A percentile compares a stretch with the other conserved stretches of the same genome.
Conservation (phyloP, 2,329 filamentous ascomycete genomes). For the Aureobasidium sp. region DNA sequence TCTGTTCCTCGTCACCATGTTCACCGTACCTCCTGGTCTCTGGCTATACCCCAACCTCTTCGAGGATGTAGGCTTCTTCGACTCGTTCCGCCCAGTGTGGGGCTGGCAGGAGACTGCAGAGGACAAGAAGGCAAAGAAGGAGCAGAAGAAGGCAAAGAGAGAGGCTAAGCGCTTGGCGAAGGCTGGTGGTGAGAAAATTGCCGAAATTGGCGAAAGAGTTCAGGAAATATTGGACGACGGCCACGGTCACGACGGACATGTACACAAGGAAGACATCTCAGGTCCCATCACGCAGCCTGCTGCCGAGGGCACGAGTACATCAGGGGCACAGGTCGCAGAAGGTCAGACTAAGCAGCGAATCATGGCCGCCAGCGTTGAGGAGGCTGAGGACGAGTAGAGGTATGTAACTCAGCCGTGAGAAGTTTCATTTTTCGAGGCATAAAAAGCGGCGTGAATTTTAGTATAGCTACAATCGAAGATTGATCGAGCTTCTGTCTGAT, state of each 20-base stretch:
- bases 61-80: slow-evolving; percentile 97
- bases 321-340: not conserved
- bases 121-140: slow-evolving; percentile 25
- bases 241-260: not conserved
- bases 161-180: slow-evolving; percentile 26
- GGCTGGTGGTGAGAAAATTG: slow-evolving; percentile 15
- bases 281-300: slow-evolving; percentile 4
- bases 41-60: slow-evolving; percentile 98
- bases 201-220: not conserved
- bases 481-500: not conserved
- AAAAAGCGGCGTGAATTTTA: not conserved
- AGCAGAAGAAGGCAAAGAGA: slow-evolving; percentile 33
- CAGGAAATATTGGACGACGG: slow-evolving; percentile 3
- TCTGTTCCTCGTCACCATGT: slow-evolving; percentile 87
- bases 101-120: slow-evolving; percentile 68
- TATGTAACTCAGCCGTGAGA: not conserved
- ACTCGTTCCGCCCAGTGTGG: slow-evolving; percentile 93
- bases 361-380: slow-evolving; percentile 10
- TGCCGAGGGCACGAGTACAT: not conserved
- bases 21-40: slow-evolving; percentile 74
- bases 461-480: not conserved
- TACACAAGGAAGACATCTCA: slow-evolving; percentile 3
- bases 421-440: not conserved
- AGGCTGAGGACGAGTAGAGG: slow-evolving; percentile 10
- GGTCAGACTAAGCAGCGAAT: slow-evolving; percentile 8